Evolutionary conservation across 1,284 basidiomycete genomes (phyloP).

Genomic region (Sporisorium reilianum): DNA sequence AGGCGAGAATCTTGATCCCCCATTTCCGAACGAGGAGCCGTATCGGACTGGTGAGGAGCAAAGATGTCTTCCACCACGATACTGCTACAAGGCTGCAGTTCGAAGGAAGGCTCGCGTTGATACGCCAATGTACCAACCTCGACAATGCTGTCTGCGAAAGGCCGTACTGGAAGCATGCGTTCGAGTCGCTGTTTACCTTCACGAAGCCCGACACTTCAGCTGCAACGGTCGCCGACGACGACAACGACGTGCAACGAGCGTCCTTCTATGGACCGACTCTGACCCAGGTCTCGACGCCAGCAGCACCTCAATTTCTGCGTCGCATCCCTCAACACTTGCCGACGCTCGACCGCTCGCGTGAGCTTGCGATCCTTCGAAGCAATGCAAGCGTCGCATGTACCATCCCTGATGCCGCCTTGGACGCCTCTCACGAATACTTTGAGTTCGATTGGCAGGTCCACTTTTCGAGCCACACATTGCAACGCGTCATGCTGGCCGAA

Average conservation of each 20-base stretch:
- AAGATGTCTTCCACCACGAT: conserved; percentile 10
- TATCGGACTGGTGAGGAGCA: conserved; percentile 15
- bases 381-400: conserved; percentile 19
- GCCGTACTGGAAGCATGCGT: conserved; percentile 6
- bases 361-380: not conserved
- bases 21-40: conserved; percentile 18
- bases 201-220: too few relatives aligned
- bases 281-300: conserved; percentile 7
- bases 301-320: not conserved
- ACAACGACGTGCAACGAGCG: not conserved
- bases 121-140: not conserved
- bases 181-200: conserved; percentile 29
- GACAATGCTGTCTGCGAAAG: not conserved
- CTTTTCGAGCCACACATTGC: conserved; percentile 12
- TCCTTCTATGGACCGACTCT: conserved; percentile 11
- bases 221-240: not conserved
- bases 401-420: conserved; percentile 11
- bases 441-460: conserved; percentile 24
- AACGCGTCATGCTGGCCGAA: conserved; percentile 7
- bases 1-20: conserved; percentile 13
- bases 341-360: not conserved
- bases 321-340: conserved; percentile 18
- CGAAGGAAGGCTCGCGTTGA: not conserved
- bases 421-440: conserved; percentile 10
- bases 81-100: not conserved